A percentile compares a stretch with the other conserved stretches of the same genome.
Conservation (phyloP, 164 flowering plant species). For the Akebia trifoliata region DNA sequence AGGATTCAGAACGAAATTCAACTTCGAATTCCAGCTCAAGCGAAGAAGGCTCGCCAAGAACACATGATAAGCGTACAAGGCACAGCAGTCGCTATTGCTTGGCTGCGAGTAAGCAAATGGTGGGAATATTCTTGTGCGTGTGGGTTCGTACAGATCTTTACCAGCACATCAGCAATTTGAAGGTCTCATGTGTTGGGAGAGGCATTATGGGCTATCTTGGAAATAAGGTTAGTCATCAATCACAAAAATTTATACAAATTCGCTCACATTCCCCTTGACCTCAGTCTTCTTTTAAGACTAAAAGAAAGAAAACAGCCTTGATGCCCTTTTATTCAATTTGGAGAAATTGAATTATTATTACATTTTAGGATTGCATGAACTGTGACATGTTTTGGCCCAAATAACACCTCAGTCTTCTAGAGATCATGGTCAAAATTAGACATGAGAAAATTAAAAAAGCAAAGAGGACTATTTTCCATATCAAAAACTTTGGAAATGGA, state of each 20-base stretch:
- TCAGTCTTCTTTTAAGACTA: too few relatives aligned
- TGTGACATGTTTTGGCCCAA: too few relatives aligned
- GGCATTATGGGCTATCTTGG: slow-evolving; percentile 95
- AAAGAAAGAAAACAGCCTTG: too few relatives aligned
- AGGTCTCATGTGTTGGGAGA: slow-evolving; percentile 81
- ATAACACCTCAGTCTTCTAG: too few relatives aligned
- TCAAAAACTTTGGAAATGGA: too few relatives aligned
- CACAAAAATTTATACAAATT: not conserved
- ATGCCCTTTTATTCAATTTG: too few relatives aligned
- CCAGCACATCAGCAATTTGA: slow-evolving; percentile 46
- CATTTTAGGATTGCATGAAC: too few relatives aligned
- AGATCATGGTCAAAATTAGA: too few relatives aligned
- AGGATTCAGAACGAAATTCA: slow-evolving; percentile 15
- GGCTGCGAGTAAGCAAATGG: slow-evolving; percentile 87
- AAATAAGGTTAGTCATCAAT: slow-evolving; percentile 53
- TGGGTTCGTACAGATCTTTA: slow-evolving; percentile 68
- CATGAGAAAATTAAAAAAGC: too few relatives aligned
- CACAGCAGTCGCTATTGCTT: slow-evolving; percentile 31
- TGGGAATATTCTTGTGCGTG: slow-evolving; percentile 73
- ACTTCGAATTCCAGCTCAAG: slow-evolving; percentile 13
- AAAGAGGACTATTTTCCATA: too few relatives aligned
- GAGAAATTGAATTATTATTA: too few relatives aligned
- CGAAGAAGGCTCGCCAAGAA: slow-evolving; percentile 26
- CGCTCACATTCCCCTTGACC: too few relatives aligned
- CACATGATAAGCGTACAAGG: not conserved